These are phyloP conservation scores for Phanerochaete sordida DNA, from an alignment of 768 basidiomycete genomes.

Conservation along the genomic window DNA sequence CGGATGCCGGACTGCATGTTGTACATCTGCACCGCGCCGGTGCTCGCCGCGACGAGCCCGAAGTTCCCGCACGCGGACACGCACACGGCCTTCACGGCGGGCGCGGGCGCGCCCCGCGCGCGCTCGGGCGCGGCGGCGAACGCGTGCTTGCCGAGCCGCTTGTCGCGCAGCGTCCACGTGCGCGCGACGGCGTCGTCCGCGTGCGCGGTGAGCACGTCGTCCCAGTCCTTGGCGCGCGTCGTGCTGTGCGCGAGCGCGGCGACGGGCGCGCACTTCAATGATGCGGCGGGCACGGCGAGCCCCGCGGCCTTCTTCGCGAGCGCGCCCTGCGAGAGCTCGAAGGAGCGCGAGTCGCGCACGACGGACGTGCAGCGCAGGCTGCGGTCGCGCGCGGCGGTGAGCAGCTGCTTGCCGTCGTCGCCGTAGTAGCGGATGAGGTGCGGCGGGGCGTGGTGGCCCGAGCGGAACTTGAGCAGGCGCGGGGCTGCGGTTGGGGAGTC, in stretches of 20 bases:
- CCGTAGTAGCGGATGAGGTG: slow-evolving; percentile 94
- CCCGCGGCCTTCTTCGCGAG: slow-evolving; percentile 76
- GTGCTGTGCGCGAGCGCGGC: slow-evolving; percentile 76
- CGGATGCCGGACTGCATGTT: slow-evolving; percentile 95
- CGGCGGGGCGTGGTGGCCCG: slow-evolving; percentile 89
- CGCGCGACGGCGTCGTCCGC: slow-evolving; percentile 77
- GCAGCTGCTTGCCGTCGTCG: slow-evolving; percentile 91
- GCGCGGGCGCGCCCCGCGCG: slow-evolving; percentile 44
- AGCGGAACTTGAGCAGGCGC: slow-evolving; percentile 84
- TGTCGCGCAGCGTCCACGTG: slow-evolving; percentile 85
- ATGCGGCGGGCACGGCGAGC: slow-evolving; percentile 73
- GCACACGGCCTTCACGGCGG: slow-evolving; percentile 78
- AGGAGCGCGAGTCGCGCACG: slow-evolving; percentile 91
- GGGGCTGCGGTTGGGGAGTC: slow-evolving; percentile 88
- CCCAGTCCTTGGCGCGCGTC: slow-evolving; percentile 91
- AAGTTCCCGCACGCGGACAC: slow-evolving; percentile 97
- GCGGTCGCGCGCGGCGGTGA: slow-evolving; percentile 88
- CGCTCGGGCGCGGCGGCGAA: slow-evolving; percentile 55
- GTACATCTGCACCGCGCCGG: slow-evolving; percentile 83
- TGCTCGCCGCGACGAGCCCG: slow-evolving; percentile 79
- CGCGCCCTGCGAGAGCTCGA: slow-evolving; percentile 93
- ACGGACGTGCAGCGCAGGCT: slow-evolving; percentile 88
- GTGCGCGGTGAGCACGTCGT: slow-evolving; percentile 92
- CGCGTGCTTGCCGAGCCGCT: slow-evolving; percentile 73
- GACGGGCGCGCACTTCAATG: slow-evolving; percentile 82